Conservation (phyloP, 495 filamentous ascomycete genomes). For the Talaromyces trachyspermus region DNA sequence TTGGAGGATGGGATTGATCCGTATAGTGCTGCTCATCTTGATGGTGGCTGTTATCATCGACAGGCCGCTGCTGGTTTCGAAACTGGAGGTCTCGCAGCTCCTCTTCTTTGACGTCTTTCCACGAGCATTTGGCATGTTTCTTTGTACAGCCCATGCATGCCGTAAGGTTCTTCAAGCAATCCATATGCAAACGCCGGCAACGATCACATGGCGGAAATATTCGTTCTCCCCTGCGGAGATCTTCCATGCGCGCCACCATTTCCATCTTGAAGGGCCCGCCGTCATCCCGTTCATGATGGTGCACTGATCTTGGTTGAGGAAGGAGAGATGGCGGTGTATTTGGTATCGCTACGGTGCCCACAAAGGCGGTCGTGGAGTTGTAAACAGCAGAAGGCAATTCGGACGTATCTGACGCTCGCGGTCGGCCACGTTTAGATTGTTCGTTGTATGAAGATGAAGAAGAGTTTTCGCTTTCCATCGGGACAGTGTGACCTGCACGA, state of each 20-base stretch:
- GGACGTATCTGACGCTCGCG: slow-evolving; percentile 32
- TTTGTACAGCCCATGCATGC: slow-evolving; percentile 82
- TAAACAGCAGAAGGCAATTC: slow-evolving; percentile 23
- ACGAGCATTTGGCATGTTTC: slow-evolving; percentile 80
- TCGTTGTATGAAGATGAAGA: background rate
- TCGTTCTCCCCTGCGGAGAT: slow-evolving; percentile 59
- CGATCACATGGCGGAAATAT: slow-evolving; percentile 77
- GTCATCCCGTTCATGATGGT: slow-evolving; percentile 47
- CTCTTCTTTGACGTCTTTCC: slow-evolving; percentile 66
- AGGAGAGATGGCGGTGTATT: slow-evolving; percentile 43
- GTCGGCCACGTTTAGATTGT: slow-evolving; percentile 25
- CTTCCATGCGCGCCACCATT: slow-evolving; percentile 70
- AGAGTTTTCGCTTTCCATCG: slow-evolving; percentile 21
- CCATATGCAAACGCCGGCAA: slow-evolving; percentile 70
- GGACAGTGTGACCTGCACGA: slow-evolving; percentile 31
- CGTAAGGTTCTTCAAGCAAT: slow-evolving; percentile 77
- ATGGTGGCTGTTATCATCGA: slow-evolving; percentile 11
- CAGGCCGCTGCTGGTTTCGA: slow-evolving; percentile 3
- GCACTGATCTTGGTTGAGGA: slow-evolving; percentile 39
- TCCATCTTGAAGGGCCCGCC: slow-evolving; percentile 55
- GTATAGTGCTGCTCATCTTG: slow-evolving; percentile 12
- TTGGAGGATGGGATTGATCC: slow-evolving; percentile 10
- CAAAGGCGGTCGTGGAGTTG: slow-evolving; percentile 29
- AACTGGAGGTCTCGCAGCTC: slow-evolving; percentile 43
- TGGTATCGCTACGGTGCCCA: slow-evolving; percentile 42